These are phyloP conservation scores for Phaeosphaeria sp. DNA, from an alignment of 2,329 filamentous ascomycete genomes.

Conservation along the genomic window DNA sequence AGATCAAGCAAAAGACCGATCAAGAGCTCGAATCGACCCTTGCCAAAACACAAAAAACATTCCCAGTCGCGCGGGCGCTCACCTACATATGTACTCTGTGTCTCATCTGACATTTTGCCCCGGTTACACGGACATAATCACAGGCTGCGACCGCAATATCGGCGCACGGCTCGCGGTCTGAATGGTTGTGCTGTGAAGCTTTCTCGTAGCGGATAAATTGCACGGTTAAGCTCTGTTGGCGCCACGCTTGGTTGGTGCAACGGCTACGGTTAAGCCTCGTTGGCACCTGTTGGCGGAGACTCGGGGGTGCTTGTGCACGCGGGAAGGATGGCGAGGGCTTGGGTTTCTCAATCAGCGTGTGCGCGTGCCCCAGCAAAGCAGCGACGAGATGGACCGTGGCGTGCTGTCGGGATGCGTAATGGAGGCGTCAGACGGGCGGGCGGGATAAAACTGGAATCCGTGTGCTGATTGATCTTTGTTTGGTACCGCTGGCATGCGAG, in stretches of 20 bases:
- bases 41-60: not conserved
- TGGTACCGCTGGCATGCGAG: not conserved
- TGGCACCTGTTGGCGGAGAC: not conserved
- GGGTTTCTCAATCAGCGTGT: no score
- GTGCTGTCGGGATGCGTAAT: conserved; percentile 1
- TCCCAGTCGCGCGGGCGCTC: conserved; percentile 3
- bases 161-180: conserved; percentile 6
- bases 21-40: not conserved
- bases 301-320: conserved; percentile 1
- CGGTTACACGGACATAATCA: conserved; percentile 5
- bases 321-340: not conserved
- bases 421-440: not conserved
- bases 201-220: conserved; percentile 24
- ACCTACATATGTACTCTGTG: conserved; percentile 8
- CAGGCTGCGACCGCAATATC: conserved; percentile 15
- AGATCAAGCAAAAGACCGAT: conserved; percentile 2
- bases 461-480: not conserved
- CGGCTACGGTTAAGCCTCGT: conserved; percentile 3
- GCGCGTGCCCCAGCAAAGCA: not conserved
- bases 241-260: conserved; percentile 9
- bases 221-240: conserved; percentile 19
- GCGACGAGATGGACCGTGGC: not conserved
- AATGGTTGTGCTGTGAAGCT: conserved; percentile 15
- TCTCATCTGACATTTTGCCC: not conserved
- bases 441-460: not conserved